Evolutionary conservation across 1,284 basidiomycete species (phyloP), one percentile per base, ranked within the genome.

Genomic region (Mycosarcoma mackinlayi): DNA sequence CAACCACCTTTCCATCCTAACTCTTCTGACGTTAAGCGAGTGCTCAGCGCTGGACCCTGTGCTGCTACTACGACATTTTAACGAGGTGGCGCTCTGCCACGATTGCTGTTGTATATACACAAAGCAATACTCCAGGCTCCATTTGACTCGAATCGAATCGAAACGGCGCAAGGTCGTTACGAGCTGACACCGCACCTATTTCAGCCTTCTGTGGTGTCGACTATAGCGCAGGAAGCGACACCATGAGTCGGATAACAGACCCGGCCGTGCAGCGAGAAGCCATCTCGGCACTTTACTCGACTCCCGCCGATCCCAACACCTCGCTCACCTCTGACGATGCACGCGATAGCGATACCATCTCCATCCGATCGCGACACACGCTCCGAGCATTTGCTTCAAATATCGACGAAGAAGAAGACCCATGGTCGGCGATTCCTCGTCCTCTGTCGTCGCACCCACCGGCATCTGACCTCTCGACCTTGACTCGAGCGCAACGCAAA

Each of bases 301-400:
- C n/a, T n/a, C n/a, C 39, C n/a, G 16, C 40, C 48, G 38, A 33
- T 11, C 13, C 27, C 24, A 11, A 31, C 27, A 18, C 41, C 28
- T 27, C 28, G 24, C 8, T 24, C 9, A 30, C 9, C 23, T 21
- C 18, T 11, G 30, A 23, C 4, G 19, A 21, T 1, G n/a, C 39
- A 2, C 25, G 47, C 8, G 59, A 66, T 28, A 40, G 39, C 23
- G 68, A 72, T 28, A 55, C 50, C 18, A 61, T 64, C 21, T 65
- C 61, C n/a, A 51, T 75, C 10, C 55, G 45, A 4, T 75, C 73
- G 1, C 57, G 61, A 6, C 69, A 75, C 53, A 75, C 73, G 0
- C 58, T 75, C 0, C 62, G 59, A 2, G 62, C 64, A 0, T 62
- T 74, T 38, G 34, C 45, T 11, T 41, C 34, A 4, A 28, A 28